Evolutionary conservation across 1,284 basidiomycete genomes (phyloP).

Genomic region (Pseudozyma sp.): DNA sequence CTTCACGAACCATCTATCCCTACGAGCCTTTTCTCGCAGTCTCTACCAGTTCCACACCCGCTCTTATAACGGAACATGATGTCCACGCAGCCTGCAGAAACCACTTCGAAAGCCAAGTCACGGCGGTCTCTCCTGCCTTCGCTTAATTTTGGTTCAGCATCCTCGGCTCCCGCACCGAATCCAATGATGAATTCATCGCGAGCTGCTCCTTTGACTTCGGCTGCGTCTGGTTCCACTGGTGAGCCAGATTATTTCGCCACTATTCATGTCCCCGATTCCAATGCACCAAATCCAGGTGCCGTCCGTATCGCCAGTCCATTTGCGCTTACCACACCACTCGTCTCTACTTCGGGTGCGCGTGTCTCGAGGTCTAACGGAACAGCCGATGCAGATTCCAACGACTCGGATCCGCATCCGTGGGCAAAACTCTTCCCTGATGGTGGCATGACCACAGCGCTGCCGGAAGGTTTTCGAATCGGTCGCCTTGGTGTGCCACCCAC

Average conservation of each 20-base stretch:
- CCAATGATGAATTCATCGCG: conserved; percentile 12
- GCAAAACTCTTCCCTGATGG: conserved; percentile 45
- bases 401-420: conserved; percentile 43
- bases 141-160: conserved; percentile 32
- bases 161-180: conserved; percentile 3
- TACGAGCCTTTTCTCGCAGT: too few species aligned
- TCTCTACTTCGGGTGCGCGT: conserved; percentile 28
- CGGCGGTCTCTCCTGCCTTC: conserved; percentile 32
- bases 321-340: conserved; percentile 32
- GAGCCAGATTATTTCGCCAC: conserved; percentile 50
- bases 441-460: conserved; percentile 48
- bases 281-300: conserved; percentile 17
- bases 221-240: conserved; percentile 6
- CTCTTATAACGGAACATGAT: conserved; percentile 13
- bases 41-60: too few species aligned
- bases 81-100: conserved; percentile 36
- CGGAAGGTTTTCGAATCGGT: conserved; percentile 29
- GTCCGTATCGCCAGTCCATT: conserved; percentile 48
- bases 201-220: conserved; percentile 9
- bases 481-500: conserved; percentile 38
- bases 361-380: conserved; percentile 5
- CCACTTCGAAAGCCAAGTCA: conserved; percentile 30
- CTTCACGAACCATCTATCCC: too few species aligned
- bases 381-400: conserved; percentile 5
- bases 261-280: conserved; percentile 27